Evolutionary conservation across 169 alveolate species (phyloP), one percentile per base, ranked within the genome.

Genomic region (Plasmodium billcollinsi): DNA sequence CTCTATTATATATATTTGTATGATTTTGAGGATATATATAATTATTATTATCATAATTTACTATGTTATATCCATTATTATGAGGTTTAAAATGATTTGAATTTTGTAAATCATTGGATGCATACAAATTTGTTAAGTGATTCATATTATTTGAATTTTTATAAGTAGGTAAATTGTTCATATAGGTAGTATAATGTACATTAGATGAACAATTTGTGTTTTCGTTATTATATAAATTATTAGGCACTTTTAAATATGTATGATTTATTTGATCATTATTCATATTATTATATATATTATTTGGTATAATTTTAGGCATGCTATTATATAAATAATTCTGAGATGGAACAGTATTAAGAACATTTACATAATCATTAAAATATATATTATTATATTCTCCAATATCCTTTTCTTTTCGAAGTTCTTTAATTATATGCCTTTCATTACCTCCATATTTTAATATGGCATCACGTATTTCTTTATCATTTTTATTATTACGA

Each of bases 401-500:
- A 11, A 3, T 14, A 0, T 54, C 20, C 62, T 54, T 54, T 14
- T 14, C 21, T 26, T 76, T 69, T 15, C 14, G 24, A 18, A 63
- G 47, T 11, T 76, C 50, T 6, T 12, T 71, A 4, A 71, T 50
- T 15, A 65, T 39, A 45, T 45, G 52, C 49, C 24, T 54, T 18
- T 50, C 54, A 12, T 76, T 26, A 71, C 14, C 24, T 5, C 59
- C 39, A 43, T 74, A 29, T 67, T 21, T 62, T 59, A 54, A 62
- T 11, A 76, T 45, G 39, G 73, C 62, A 49, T 76, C 49, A 26
- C 24, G 49, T 76, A 76, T 76, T 67, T 76, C 75, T 8, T 65
- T 14, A 24, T 76, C 76, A 18, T 50, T 45, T 18, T 12, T 63
- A 20, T 52, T 67, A 2, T 9, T 58, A 49, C 21, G 49, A 56